Evolutionary conservation across 2,329 filamentous ascomycete species (phyloP).

Genomic region (Colletotrichum agaves): DNA sequence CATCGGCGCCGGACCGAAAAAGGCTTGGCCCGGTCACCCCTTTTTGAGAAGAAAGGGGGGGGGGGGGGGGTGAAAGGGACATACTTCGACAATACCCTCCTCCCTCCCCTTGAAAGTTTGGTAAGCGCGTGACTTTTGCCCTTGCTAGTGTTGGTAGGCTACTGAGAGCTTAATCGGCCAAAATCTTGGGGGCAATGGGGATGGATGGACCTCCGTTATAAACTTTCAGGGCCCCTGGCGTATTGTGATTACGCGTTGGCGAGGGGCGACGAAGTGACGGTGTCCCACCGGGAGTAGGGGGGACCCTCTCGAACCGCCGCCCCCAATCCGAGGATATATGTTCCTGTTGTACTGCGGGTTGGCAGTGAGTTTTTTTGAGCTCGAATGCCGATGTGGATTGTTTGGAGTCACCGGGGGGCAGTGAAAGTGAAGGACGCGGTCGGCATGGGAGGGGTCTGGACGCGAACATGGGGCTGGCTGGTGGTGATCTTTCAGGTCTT

Average conservation of each 20-base stretch:
- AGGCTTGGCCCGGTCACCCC: not conserved
- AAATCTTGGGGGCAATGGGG: too few relatives aligned
- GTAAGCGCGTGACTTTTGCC: too few relatives aligned
- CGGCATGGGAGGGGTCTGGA: not conserved
- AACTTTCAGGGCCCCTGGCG: too few relatives aligned
- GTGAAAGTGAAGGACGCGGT: not conserved
- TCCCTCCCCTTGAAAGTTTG: too few relatives aligned
- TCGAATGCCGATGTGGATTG: slow-evolving; percentile 1
- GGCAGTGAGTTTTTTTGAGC: not conserved
- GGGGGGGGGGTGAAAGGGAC: too few relatives aligned
- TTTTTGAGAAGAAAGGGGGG: too few relatives aligned
- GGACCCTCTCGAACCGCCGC: not conserved
- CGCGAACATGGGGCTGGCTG: not conserved
- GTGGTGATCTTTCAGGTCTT: not conserved
- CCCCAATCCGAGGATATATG: not conserved
- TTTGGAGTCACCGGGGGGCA: not conserved
- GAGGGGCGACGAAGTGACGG: not conserved
- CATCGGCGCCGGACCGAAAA: not conserved
- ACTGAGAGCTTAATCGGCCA: too few relatives aligned
- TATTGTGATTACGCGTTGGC: too few relatives aligned
- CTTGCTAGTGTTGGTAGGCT: too few relatives aligned
- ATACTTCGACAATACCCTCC: too few relatives aligned
- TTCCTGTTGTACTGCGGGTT: not conserved
- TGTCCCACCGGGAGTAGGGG: not conserved
- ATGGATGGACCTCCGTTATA: too few relatives aligned